phyloP scores from a whole-genome alignment of 2,329 filamentous ascomycete species.

The Catunica adiposa region DNA sequence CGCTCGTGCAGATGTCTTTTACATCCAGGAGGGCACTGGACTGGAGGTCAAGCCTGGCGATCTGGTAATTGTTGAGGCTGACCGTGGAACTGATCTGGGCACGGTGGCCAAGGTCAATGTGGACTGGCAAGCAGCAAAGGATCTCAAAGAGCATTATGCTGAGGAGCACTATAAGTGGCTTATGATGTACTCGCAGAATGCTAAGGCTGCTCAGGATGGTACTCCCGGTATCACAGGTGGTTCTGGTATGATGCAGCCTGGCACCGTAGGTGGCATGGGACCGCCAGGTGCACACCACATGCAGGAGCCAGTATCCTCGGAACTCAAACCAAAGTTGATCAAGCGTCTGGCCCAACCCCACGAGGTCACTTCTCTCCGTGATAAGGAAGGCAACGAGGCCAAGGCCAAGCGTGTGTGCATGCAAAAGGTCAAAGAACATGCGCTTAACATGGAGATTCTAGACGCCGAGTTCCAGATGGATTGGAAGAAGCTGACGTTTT shows the following conservation, averaged over 20 bases:
- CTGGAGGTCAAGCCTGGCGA: conserved; percentile 81
- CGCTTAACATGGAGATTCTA: conserved; percentile 93
- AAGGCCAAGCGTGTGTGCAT: conserved; percentile 95
- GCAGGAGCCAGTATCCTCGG: conserved; percentile 53
- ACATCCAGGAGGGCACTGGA: conserved; percentile 89
- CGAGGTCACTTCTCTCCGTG: conserved; percentile 73
- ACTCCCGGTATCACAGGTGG: conserved; percentile 33
- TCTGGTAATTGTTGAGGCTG: conserved; percentile 91
- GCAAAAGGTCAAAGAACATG: conserved; percentile 89
- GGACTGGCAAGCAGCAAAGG: conserved; percentile 72
- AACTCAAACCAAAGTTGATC: conserved; percentile 90
- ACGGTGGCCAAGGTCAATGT: conserved; percentile 82
- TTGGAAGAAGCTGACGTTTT: conserved; percentile 97
- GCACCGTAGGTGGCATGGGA: conserved; percentile 64
- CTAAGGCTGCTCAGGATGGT: conserved; percentile 43
- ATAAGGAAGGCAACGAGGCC: conserved; percentile 94
- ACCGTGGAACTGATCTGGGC: conserved; percentile 87
- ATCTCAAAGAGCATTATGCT: conserved; percentile 76
- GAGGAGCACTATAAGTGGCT: conserved; percentile 97
- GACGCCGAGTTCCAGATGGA: conserved; percentile 99
- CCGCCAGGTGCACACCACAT: conserved; percentile 56
- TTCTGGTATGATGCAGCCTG: conserved; percentile 16
- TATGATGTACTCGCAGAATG: conserved; percentile 92
- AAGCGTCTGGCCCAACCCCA: conserved; percentile 85
- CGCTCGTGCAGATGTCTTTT: conserved; percentile 86